Percentiles rank a stretch among this genome's conserved stretches.
These are phyloP conservation scores for Barnettozyma californica DNA, from an alignment of 805 yeast species.

Conservation along the genomic window DNA sequence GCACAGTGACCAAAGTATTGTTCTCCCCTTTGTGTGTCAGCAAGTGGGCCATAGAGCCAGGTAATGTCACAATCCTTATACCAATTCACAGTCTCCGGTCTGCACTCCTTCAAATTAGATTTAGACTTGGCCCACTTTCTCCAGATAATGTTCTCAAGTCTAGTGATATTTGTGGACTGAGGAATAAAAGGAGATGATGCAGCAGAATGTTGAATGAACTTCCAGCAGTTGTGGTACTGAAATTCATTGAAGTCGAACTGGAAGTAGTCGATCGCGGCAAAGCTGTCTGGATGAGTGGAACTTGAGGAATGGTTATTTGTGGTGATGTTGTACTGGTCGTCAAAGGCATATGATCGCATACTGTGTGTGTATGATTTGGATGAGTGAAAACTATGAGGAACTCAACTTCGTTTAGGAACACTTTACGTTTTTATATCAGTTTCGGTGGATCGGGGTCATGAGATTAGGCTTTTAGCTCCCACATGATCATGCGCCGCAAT, in stretches of 20 bases:
- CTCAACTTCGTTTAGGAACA: neutral
- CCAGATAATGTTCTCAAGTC: constrained; percentile 86
- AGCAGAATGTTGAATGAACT: constrained; percentile 30
- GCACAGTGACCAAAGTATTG: constrained; percentile 10
- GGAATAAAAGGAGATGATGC: constrained; percentile 27
- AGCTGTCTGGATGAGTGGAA: constrained; percentile 4
- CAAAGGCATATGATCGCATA: constrained; percentile 19
- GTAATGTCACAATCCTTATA: constrained; percentile 90
- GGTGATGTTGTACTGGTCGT: constrained; percentile 22
- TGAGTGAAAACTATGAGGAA: too few species aligned
- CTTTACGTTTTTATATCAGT: neutral
- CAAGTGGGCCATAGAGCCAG: constrained; percentile 87
- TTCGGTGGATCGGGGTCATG: neutral
- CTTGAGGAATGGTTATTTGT: constrained; percentile 13
- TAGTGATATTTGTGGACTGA: constrained; percentile 30
- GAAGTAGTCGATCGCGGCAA: constrained; percentile 36
- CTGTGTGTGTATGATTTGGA: neutral
- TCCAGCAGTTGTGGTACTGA: constrained; percentile 39
- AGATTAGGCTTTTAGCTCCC: neutral
- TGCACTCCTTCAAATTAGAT: constrained; percentile 49
- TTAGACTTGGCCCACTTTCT: constrained; percentile 90
- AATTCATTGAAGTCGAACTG: constrained; percentile 31
- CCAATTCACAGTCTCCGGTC: constrained; percentile 90
- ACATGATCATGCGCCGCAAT: neutral
- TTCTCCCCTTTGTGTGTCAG: constrained; percentile 9